Evolutionary conservation across 1,284 basidiomycete species (phyloP).

Genomic region (Vanrija humicola): DNA sequence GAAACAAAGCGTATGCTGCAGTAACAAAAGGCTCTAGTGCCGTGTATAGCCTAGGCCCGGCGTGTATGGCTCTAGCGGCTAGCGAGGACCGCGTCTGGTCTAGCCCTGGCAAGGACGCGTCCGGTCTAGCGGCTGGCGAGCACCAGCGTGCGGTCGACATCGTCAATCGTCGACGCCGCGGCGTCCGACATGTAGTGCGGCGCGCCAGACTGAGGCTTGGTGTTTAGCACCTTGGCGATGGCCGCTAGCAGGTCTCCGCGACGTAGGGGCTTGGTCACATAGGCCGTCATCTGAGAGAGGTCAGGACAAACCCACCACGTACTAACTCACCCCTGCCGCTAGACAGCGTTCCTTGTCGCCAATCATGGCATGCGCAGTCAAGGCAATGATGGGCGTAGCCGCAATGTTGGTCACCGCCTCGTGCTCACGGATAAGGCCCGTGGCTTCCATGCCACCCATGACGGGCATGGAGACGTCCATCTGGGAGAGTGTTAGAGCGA

Average conservation of each 20-base stretch:
- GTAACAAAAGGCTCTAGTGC: too few relatives aligned
- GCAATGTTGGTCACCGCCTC: slow-evolving; percentile 70
- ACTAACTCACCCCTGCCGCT: slow-evolving; percentile 61
- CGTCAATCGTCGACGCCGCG: slow-evolving; percentile 2
- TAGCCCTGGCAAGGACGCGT: background rate
- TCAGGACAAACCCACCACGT: background rate
- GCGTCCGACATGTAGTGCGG: slow-evolving; percentile 4
- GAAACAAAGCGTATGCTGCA: background rate
- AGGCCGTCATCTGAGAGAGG: slow-evolving; percentile 15
- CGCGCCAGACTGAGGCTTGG: slow-evolving; percentile 16
- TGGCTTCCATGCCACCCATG: slow-evolving; percentile 59
- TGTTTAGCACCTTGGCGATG: slow-evolving; percentile 43
- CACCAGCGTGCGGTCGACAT: slow-evolving; percentile 12
- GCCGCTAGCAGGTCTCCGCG: slow-evolving; percentile 46
- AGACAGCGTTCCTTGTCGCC: slow-evolving; percentile 90
- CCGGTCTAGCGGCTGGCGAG: slow-evolving; percentile 9
- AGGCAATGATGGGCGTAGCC: slow-evolving; percentile 86
- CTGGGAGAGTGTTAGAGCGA: slow-evolving; percentile 48
- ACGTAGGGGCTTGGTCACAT: slow-evolving; percentile 27
- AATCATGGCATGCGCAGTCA: slow-evolving; percentile 78
- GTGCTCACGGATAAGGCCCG: slow-evolving; percentile 57
- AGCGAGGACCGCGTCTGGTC: background rate
- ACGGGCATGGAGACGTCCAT: slow-evolving; percentile 99
- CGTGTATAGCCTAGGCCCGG: background rate
- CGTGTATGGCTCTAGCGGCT: too few relatives aligned